A percentile compares a stretch with the other conserved stretches of the same genome.
These are phyloP conservation scores for Persicaria maculosa DNA, from an alignment of 148 eudicot species.

Conservation along the genomic window DNA sequence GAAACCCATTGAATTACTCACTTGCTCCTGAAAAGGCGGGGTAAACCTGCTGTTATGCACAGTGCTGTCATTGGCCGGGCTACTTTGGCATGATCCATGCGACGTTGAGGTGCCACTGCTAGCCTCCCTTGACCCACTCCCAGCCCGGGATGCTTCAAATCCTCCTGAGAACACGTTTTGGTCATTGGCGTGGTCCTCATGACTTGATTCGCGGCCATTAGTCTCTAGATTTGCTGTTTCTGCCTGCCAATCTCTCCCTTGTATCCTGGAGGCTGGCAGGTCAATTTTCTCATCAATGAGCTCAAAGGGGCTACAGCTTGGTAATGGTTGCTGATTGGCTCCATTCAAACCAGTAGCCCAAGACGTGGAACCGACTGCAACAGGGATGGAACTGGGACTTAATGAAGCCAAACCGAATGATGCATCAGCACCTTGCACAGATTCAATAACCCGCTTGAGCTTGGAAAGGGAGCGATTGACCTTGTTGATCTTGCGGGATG, in stretches of 20 bases:
- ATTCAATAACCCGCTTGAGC: constrained; percentile 86
- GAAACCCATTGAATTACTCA: constrained; percentile 20
- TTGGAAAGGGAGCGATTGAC: constrained; percentile 67
- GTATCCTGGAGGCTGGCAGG: constrained; percentile 16
- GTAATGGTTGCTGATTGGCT: constrained; percentile 35
- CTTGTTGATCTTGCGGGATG: constrained; percentile 64
- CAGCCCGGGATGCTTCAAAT: constrained; percentile 29
- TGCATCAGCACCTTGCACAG: constrained; percentile 80
- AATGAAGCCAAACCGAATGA: constrained; percentile 58
- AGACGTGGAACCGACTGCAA: constrained; percentile 34
- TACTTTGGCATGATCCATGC: constrained; percentile 66
- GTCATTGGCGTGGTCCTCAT: constrained; percentile 23
- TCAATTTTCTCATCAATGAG: constrained; percentile 29
- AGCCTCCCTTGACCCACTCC: constrained; percentile 57
- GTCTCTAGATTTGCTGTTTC: constrained; percentile 17
- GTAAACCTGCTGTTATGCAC: constrained; percentile 27
- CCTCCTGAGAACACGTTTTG: constrained; percentile 23
- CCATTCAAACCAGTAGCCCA: constrained; percentile 54
- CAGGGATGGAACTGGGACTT: constrained; percentile 44
- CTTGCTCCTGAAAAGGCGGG: constrained; percentile 29
- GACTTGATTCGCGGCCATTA: constrained; percentile 14
- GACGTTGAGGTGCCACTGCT: constrained; percentile 72
- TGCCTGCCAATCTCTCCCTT: constrained; percentile 16
- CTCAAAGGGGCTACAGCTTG: constrained; percentile 36
- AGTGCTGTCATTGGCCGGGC: constrained; percentile 41